Conservation (phyloP, 2,329 filamentous ascomycete species). For the Uncinocarpus reesii region DNA sequence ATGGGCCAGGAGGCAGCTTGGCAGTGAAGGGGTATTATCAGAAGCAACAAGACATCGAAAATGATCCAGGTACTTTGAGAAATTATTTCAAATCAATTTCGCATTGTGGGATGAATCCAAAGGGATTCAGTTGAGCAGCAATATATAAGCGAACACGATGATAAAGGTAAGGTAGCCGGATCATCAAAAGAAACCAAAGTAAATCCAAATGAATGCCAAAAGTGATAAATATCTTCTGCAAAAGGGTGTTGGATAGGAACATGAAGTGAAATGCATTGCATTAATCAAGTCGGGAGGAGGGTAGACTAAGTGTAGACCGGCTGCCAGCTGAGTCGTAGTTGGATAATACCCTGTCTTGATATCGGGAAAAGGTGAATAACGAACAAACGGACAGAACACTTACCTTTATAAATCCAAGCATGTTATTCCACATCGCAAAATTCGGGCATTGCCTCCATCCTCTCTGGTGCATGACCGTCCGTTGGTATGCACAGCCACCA, state of each 20-base stretch:
- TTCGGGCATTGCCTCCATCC: slow-evolving; percentile 95
- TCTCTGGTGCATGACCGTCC: slow-evolving; percentile 84
- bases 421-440: slow-evolving; percentile 82
- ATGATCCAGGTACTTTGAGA: no score
- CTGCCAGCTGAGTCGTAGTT: slow-evolving; percentile 20
- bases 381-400: slow-evolving; percentile 37
- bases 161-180: background rate
- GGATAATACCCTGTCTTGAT: slow-evolving; percentile 20
- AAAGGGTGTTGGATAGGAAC: background rate
- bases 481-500: slow-evolving; percentile 89
- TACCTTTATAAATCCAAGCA: slow-evolving; percentile 76
- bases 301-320: slow-evolving; percentile 19
- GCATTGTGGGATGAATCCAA: no score
- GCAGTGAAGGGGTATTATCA: background rate
- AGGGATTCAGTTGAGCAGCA: background rate
- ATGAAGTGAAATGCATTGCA: background rate
- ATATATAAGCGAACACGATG: background rate
- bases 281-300: slow-evolving; percentile 31
- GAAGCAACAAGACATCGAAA: background rate
- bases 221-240: background rate
- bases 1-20: background rate
- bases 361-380: slow-evolving; percentile 23
- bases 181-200: background rate
- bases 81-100: no score
- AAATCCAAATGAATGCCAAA: background rate